Conservation (phyloP, 768 basidiomycete species). For the Xerocomus potaroensis region DNA sequence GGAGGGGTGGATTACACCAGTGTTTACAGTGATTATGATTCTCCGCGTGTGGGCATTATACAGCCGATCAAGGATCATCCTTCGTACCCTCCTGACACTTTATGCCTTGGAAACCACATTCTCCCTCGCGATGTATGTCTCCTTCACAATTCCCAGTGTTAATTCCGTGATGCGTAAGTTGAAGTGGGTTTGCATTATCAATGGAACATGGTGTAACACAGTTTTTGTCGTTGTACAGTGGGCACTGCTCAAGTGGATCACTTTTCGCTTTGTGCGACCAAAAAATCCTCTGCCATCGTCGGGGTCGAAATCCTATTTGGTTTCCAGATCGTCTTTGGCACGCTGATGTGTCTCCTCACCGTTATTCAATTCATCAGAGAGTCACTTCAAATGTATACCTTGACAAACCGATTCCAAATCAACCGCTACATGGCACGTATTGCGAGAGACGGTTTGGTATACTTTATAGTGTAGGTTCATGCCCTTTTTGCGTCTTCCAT, state of each 20-base stretch:
- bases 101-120: not conserved
- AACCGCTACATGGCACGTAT: not conserved
- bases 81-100: not conserved
- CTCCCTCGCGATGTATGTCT: not conserved
- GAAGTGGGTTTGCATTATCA: too few relatives aligned
- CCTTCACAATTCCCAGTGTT: too few relatives aligned
- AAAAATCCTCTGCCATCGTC: not conserved
- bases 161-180: too few relatives aligned
- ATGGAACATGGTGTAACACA: too few relatives aligned
- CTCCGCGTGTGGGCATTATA: not conserved
- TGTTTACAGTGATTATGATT: not conserved
- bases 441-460: not conserved
- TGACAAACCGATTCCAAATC: not conserved
- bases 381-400: not conserved
- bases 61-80: not conserved
- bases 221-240: not conserved
- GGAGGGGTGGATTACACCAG: not conserved
- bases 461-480: not conserved
- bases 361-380: not conserved
- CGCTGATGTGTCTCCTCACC: not conserved
- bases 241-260: not conserved
- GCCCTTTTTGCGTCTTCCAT: not conserved
- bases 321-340: not conserved
- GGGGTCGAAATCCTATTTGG: not conserved
- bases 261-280: not conserved